Percentiles rank a stretch among this genome's conserved stretches.
These are phyloP conservation scores for Opeltia flavorubescens DNA, from an alignment of 495 filamentous ascomycete species.

Conservation along the genomic window DNA sequence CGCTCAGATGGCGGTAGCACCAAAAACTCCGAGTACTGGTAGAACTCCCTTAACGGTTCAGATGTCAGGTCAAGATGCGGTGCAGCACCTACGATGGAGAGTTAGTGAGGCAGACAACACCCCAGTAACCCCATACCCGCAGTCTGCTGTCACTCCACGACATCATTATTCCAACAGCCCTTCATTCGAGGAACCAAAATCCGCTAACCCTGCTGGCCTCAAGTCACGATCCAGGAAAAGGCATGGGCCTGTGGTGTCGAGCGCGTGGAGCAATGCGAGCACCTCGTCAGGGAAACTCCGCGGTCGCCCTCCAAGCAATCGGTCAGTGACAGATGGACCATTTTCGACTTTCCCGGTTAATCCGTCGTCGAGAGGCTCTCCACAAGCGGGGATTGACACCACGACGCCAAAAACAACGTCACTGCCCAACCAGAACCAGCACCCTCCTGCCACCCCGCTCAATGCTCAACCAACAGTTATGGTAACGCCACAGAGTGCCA, in stretches of 20 bases:
- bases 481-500: not conserved
- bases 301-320: slow-evolving; percentile 74
- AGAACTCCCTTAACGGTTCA: slow-evolving; percentile 9
- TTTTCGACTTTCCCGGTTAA: slow-evolving; percentile 80
- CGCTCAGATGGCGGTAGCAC: slow-evolving; percentile 20
- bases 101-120: slow-evolving; percentile 30
- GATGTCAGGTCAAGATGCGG: slow-evolving; percentile 11
- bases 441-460: slow-evolving; percentile 11
- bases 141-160: slow-evolving; percentile 64
- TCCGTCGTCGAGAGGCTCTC: slow-evolving; percentile 29
- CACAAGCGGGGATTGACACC: not conserved
- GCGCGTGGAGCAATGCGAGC: slow-evolving; percentile 69
- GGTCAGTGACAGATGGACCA: slow-evolving; percentile 58
- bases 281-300: slow-evolving; percentile 59
- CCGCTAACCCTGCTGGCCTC: slow-evolving; percentile 40
- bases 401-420: slow-evolving; percentile 7
- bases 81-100: slow-evolving; percentile 29
- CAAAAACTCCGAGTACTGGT: slow-evolving; percentile 12
- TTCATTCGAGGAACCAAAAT: slow-evolving; percentile 47
- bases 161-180: slow-evolving; percentile 33
- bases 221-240: slow-evolving; percentile 44
- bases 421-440: slow-evolving; percentile 20
- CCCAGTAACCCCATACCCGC: slow-evolving; percentile 56
- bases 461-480: slow-evolving; percentile 15
- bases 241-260: slow-evolving; percentile 91